Percentiles rank a stretch among this genome's conserved stretches.
These are phyloP conservation scores for Cymbidium sinense DNA, from an alignment of 106 monocot genomes.

Conservation along the genomic window DNA sequence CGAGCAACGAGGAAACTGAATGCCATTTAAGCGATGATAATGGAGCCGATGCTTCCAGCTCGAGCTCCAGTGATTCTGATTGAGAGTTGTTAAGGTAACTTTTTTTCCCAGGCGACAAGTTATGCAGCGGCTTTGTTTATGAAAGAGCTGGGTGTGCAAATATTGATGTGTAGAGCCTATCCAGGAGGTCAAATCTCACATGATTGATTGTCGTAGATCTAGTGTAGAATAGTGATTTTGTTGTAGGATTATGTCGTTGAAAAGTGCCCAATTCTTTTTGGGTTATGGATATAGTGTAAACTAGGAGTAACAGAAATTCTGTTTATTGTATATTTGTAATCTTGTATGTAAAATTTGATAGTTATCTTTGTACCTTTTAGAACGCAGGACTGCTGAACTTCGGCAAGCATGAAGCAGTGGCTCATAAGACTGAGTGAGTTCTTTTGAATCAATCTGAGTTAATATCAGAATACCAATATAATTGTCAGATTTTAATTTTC, in stretches of 20 bases:
- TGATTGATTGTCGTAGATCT: background rate
- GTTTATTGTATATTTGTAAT: slow-evolving; percentile 2
- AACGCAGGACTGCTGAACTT: background rate
- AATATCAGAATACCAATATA: background rate
- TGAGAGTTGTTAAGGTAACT: background rate
- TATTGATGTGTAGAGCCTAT: background rate
- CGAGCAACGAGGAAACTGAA: slow-evolving; percentile 36
- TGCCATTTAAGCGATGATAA: background rate
- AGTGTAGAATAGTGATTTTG: background rate
- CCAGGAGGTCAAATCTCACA: background rate
- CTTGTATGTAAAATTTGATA: slow-evolving; percentile 4
- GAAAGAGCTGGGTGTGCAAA: background rate
- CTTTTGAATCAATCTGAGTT: background rate
- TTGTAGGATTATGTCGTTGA: background rate
- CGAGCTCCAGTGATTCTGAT: background rate
- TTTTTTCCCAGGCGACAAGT: background rate
- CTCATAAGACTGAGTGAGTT: background rate
- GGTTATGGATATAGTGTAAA: slow-evolving; percentile 1
- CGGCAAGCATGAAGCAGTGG: no score
- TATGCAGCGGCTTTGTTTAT: background rate
- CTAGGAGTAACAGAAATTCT: background rate
- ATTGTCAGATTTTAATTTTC: background rate
- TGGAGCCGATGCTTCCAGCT: slow-evolving; percentile 6
- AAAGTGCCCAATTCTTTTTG: background rate
- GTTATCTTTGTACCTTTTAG: background rate